Evolutionary conservation across 1,139 yeast species (phyloP), one percentile per base, ranked within the genome.

Genomic region (Hyphopichia buzzinii): DNA sequence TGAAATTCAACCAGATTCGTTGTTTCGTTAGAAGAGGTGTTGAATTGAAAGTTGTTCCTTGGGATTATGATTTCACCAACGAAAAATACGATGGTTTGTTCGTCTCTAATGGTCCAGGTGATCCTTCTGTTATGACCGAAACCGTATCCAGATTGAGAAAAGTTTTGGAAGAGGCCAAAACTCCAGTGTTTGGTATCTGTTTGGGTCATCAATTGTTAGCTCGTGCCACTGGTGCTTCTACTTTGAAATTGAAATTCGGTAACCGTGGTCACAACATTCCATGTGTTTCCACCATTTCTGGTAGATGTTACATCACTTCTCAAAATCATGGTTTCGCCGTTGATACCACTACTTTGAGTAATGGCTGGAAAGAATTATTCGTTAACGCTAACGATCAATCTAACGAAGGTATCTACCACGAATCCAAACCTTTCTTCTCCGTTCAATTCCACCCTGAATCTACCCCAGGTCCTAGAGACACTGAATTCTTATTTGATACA

Each of bases 251-350:
- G 72, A 90, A 90, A 71, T 94, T 88, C 56, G 99, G 99, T 83
- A 94, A 94, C 77, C 90, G 99, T 77, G 99, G 97, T 59, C 99
- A 94, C 72, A 94, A 94, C 64, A 94, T 94, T 52, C 99, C 99
- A 47, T 90, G 96, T 73, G 88, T 97, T 40, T 87, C 95, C 38
- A 74, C 92, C 44, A 78, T 89, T 48, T 84, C 89, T 43, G 98
- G 98, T 37, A 81, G 96, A 64, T 94, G 99, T 77, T 90, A 94
- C 74, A 94, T 94, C 64, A 94, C 98, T 33, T 92, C 97, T 34
- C 99, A 94, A 72, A 94, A 94, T 64, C 99, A 94, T 68, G 99
- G 99, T 68, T 94, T 71, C 62, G 99, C 98, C 37, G 99, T 94
- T 47, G 97, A 94, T 62, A 77, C 81, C 39, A 62, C 69, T 33